A percentile compares a stretch with the other conserved stretches of the same genome.
These are phyloP conservation scores for Gnaphalium uliginosum DNA, from an alignment of 129 eudicot genomes.

Conservation along the genomic window DNA sequence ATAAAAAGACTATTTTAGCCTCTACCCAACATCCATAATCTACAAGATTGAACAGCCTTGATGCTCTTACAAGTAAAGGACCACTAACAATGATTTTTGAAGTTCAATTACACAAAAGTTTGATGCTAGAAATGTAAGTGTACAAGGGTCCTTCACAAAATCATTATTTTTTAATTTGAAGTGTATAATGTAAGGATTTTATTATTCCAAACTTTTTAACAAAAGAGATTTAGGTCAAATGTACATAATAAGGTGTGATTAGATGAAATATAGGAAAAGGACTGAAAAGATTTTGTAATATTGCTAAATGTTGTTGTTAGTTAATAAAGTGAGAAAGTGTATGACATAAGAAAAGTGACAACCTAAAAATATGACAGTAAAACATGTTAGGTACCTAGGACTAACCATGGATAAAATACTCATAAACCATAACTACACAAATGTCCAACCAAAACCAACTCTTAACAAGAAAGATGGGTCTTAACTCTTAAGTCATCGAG, in stretches of 20 bases:
- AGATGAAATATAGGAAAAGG: background rate
- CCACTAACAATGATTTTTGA: background rate
- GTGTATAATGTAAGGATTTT: constrained; percentile 1
- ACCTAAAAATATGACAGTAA: too few relatives aligned
- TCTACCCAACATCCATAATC: background rate
- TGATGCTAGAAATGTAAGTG: background rate
- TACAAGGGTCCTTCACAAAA: background rate
- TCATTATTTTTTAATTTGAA: constrained; percentile 10
- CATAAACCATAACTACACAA: background rate
- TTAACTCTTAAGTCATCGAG: background rate
- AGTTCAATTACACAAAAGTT: background rate
- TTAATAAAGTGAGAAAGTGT: too few relatives aligned
- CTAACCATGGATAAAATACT: too few relatives aligned
- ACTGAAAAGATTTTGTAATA: background rate
- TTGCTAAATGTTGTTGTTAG: too few relatives aligned
- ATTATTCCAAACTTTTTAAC: background rate
- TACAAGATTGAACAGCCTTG: constrained; percentile 7
- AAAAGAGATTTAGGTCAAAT: background rate
- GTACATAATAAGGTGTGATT: background rate
- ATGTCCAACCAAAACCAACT: background rate
- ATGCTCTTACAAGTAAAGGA: constrained; percentile 10
- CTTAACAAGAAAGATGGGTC: constrained; percentile 5
- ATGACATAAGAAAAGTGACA: too few relatives aligned
- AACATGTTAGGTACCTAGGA: too few relatives aligned
- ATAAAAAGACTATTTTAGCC: background rate